Percentiles rank a stretch among this genome's conserved stretches.
Evolutionary conservation across 495 filamentous ascomycete genomes (phyloP).

Genomic region (Talaromyces thailandensis): DNA sequence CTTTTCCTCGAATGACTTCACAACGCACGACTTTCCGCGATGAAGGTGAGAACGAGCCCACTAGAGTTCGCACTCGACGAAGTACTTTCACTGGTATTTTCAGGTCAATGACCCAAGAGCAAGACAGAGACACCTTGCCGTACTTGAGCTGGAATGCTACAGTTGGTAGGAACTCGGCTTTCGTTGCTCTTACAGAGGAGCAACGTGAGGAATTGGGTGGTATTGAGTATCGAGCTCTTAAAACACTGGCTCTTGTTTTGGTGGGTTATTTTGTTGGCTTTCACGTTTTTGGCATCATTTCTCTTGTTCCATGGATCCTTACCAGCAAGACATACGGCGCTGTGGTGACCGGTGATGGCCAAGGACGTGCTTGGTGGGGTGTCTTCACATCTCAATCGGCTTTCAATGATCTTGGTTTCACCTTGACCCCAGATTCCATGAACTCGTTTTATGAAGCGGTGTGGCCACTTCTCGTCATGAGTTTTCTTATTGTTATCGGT

Average conservation of each 20-base stretch:
- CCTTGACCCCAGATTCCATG: conserved; percentile 89
- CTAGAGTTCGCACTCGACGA: conserved; percentile 16
- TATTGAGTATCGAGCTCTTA: conserved; percentile 87
- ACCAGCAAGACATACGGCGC: conserved; percentile 43
- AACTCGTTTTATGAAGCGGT: conserved; percentile 69
- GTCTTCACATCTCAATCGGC: conserved; percentile 78
- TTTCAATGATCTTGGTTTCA: conserved; percentile 84
- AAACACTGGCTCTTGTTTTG: conserved; percentile 71
- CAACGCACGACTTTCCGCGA: conserved; percentile 29
- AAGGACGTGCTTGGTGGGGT: conserved; percentile 77
- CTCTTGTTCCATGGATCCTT: conserved; percentile 73
- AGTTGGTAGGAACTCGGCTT: conserved; percentile 82
- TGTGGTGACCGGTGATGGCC: conserved; percentile 50
- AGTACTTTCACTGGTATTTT: conserved; percentile 28
- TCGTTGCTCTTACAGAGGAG: conserved; percentile 77
- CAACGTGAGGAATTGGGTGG: conserved; percentile 90
- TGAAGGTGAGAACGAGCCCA: conserved; percentile 18
- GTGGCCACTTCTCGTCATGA: conserved; percentile 64
- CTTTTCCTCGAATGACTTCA: conserved; percentile 32
- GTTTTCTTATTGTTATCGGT: conserved; percentile 80
- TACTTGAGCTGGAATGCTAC: conserved; percentile 95
- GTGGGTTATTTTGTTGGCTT: conserved; percentile 70
- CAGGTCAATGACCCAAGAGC: conserved; percentile 33
- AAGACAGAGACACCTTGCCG: conserved; percentile 49
- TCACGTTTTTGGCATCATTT: conserved; percentile 61